phyloP scores from a whole-genome alignment of 2,329 filamentous ascomycete species.

The Colletotrichum shisoi region DNA sequence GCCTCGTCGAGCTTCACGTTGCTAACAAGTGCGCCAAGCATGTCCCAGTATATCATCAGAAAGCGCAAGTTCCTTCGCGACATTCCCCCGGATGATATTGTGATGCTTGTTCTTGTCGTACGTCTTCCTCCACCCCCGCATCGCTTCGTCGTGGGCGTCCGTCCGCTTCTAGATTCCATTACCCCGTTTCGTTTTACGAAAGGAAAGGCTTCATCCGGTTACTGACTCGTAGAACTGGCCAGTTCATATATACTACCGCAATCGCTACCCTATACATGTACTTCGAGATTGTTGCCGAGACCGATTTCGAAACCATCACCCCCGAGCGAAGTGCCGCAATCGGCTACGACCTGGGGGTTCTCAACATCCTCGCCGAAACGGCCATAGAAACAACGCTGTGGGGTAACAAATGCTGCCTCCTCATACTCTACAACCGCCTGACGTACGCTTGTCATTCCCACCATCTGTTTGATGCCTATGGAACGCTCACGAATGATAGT shows the following conservation, averaged over 20 bases:
- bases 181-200: background rate
- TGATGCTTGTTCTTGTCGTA: constrained; percentile 30
- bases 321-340: background rate
- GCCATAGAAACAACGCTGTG: constrained; percentile 36
- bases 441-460: constrained; percentile 7
- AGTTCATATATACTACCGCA: constrained; percentile 24
- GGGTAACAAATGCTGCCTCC: constrained; percentile 36
- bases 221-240: background rate
- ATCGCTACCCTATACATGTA: constrained; percentile 22
- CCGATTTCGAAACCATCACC: constrained; percentile 22
- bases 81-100: constrained; percentile 26
- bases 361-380: constrained; percentile 31
- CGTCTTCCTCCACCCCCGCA: background rate
- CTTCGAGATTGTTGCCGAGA: constrained; percentile 3
- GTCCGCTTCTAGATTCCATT: background rate
- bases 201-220: too few species aligned
- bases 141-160: background rate
- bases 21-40: constrained; percentile 11
- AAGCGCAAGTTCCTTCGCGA: constrained; percentile 29
- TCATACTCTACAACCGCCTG: constrained; percentile 29
- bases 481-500: constrained; percentile 15
- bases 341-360: constrained; percentile 21
- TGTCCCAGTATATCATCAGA: constrained; percentile 31
- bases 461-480: too few species aligned
- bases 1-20: background rate